Conservation (phyloP, 2,329 filamentous ascomycete genomes). For the Fusarium goolgardi region DNA sequence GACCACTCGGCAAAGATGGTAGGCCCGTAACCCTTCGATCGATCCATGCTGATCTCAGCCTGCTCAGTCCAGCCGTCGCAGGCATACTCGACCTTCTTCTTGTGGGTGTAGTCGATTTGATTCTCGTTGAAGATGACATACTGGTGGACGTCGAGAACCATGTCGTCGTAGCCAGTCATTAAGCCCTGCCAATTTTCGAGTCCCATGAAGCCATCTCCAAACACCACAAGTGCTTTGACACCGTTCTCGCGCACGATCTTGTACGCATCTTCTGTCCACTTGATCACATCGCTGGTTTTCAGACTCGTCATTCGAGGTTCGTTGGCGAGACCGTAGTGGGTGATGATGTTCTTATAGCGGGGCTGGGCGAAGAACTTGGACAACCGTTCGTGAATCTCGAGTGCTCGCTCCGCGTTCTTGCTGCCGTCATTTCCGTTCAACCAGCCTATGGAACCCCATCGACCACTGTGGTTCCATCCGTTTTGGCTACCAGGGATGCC, state of each 20-base stretch:
- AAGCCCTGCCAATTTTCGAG: slow-evolving; percentile 90
- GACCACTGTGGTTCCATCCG: slow-evolving; percentile 96
- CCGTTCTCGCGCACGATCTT: slow-evolving; percentile 80
- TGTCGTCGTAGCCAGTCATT: slow-evolving; percentile 74
- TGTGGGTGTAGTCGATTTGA: slow-evolving; percentile 84
- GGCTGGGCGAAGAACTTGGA: slow-evolving; percentile 93
- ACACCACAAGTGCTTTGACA: slow-evolving; percentile 77
- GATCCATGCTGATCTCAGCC: slow-evolving; percentile 77
- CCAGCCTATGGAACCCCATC: slow-evolving; percentile 84
- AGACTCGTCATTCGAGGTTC: slow-evolving; percentile 90
- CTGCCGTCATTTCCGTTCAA: slow-evolving; percentile 88
- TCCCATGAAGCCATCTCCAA: slow-evolving; percentile 95
- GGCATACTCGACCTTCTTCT: slow-evolving; percentile 85
- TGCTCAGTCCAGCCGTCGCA: slow-evolving; percentile 89
- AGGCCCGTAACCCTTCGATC: slow-evolving; percentile 84
- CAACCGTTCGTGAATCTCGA: slow-evolving; percentile 88
- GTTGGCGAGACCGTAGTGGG: slow-evolving; percentile 94
- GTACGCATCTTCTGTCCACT: slow-evolving; percentile 83
- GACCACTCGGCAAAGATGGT: slow-evolving; percentile 98
- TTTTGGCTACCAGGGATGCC: slow-evolving; percentile 94
- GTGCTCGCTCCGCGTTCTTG: slow-evolving; percentile 80
- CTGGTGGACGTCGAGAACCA: slow-evolving; percentile 96
- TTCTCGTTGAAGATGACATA: slow-evolving; percentile 97
- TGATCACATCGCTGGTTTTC: slow-evolving; percentile 72
- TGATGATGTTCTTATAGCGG: slow-evolving; percentile 90